Evolutionary conservation across 345 rosid species (phyloP).

Genomic region (Sonneratia caseolaris): DNA sequence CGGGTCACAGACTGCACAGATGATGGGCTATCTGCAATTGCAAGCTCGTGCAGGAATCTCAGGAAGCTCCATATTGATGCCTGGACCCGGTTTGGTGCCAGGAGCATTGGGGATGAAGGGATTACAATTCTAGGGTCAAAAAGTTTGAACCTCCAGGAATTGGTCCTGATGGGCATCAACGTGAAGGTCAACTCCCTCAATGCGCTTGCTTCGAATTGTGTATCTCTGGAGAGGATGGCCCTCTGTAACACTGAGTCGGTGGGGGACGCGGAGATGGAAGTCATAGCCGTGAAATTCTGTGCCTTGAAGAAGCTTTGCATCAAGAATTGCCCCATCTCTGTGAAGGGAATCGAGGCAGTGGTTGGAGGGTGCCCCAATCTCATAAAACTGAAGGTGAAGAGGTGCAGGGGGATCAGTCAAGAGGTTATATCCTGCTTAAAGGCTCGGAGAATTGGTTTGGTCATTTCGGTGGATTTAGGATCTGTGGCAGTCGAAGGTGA

Average conservation of each 20-base stretch:
- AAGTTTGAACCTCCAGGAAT: conserved; percentile 23
- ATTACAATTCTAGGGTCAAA: conserved; percentile 16
- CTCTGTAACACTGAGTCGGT: conserved; percentile 32
- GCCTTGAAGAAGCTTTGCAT: conserved; percentile 43
- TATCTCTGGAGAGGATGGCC: conserved; percentile 31
- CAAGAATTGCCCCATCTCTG: conserved; percentile 37
- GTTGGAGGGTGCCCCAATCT: conserved; percentile 28
- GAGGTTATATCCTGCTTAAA: conserved; percentile 11
- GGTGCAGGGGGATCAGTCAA: conserved; percentile 26
- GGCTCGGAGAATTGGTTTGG: conserved; percentile 15
- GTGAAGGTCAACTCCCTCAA: conserved; percentile 14
- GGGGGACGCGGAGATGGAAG: conserved; percentile 26
- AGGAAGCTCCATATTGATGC: conserved; percentile 37
- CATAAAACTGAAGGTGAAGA: conserved; percentile 43
- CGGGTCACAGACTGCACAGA: conserved; percentile 32
- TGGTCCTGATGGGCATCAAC: conserved; percentile 32
- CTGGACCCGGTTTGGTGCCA: conserved; percentile 31
- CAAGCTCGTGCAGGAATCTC: conserved; percentile 23
- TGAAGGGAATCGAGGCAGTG: conserved; percentile 25
- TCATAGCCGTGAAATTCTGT: conserved; percentile 23
- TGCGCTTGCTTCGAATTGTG: conserved; percentile 28
- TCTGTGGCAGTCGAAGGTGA: conserved; percentile 12
- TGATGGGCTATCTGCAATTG: conserved; percentile 27
- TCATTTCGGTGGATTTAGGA: conserved; percentile 23
- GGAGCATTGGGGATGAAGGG: conserved; percentile 25